Evolutionary conservation across 1,284 basidiomycete species (phyloP).

Genomic region (Psilocybe mexicana): DNA sequence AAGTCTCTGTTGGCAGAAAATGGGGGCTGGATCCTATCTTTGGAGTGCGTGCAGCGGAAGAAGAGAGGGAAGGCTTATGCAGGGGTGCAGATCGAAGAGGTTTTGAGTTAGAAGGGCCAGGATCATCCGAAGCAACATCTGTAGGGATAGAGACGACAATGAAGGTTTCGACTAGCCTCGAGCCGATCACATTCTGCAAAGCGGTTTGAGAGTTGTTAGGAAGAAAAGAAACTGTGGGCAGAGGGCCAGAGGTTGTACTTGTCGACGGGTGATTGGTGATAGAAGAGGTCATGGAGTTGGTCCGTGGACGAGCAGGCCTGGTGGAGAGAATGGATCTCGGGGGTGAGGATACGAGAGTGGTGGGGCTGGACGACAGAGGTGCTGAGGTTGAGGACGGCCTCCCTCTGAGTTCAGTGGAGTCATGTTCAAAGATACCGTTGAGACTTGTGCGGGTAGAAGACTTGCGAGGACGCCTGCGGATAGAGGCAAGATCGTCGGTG

Average conservation of each 20-base stretch:
- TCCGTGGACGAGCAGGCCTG: conserved; percentile 46
- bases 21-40: background rate
- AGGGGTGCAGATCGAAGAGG: conserved; percentile 19
- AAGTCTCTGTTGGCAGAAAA: background rate
- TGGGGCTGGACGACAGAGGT: conserved; percentile 26
- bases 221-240: conserved; percentile 33
- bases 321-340: conserved; percentile 31
- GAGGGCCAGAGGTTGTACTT: background rate
- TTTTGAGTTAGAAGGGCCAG: background rate
- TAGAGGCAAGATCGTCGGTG: conserved; percentile 69
- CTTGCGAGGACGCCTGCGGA: conserved; percentile 58
- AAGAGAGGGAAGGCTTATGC: conserved; percentile 11
- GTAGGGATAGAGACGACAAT: conserved; percentile 51
- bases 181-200: conserved; percentile 67
- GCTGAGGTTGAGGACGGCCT: conserved; percentile 39
- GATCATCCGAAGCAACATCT: background rate
- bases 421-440: conserved; percentile 29
- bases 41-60: background rate
- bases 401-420: conserved; percentile 32
- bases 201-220: conserved; percentile 64
- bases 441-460: conserved; percentile 58
- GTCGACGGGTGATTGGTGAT: conserved; percentile 27
- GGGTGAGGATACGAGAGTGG: conserved; percentile 15
- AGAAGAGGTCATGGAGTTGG: conserved; percentile 52
- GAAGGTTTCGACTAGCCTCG: conserved; percentile 81